Conservation (phyloP, 2,329 filamentous ascomycete genomes). For the Phialophora verrucosa region DNA sequence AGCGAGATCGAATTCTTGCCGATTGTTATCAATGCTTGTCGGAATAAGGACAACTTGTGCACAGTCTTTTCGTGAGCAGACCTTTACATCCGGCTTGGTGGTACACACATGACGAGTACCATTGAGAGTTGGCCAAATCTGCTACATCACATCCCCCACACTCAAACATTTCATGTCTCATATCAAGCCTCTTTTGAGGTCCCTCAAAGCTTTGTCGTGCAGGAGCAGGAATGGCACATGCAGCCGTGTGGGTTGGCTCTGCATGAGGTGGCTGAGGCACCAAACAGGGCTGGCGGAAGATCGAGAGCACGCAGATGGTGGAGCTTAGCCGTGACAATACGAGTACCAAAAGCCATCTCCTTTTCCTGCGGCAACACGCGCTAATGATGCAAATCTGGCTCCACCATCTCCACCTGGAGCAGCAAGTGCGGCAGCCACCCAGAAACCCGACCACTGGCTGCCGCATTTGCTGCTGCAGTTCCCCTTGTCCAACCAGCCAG, state of each 20-base stretch:
- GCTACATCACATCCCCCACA: neutral
- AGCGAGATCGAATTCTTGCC: constrained; percentile 16
- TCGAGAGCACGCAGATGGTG: neutral
- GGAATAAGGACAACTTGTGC: neutral
- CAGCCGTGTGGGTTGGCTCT: constrained; percentile 15
- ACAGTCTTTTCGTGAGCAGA: neutral
- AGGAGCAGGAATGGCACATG: constrained; percentile 9
- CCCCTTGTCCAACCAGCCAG: constrained; percentile 8
- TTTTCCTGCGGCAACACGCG: constrained; percentile 15
- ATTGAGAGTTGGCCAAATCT: neutral
- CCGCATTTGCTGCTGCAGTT: constrained; percentile 11
- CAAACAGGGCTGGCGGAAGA: constrained; percentile 21
- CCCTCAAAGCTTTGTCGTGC: neutral
- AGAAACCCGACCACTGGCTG: constrained; percentile 15
- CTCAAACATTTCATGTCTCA: constrained; percentile 32
- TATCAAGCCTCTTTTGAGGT: constrained; percentile 15
- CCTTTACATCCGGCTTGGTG: neutral
- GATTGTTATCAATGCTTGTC: neutral
- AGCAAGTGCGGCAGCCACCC: constrained; percentile 23
- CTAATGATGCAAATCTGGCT: constrained; percentile 28
- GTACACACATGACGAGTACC: neutral
- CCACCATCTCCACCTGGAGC: constrained; percentile 25
- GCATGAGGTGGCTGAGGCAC: constrained; percentile 20
- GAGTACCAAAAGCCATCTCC: constrained; percentile 22
- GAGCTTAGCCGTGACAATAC: constrained; percentile 16